phyloP scores from a whole-genome alignment of 1,284 basidiomycete species.

The Mycena sp. region DNA sequence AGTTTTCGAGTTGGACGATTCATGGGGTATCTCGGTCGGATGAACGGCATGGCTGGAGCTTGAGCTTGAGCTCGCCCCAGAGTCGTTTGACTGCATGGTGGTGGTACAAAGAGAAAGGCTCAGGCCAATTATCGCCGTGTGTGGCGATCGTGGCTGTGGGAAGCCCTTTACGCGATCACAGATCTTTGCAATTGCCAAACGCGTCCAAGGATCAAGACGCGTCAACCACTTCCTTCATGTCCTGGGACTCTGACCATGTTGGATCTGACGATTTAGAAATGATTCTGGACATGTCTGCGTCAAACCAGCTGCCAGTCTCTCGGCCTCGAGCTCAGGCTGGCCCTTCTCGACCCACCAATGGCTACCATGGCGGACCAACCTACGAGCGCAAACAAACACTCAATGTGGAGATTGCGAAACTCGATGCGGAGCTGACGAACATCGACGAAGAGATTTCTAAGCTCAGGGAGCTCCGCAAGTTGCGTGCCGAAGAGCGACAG shows the following conservation, averaged over 20 bases:
- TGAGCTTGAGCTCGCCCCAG: slow-evolving; percentile 21
- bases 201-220: not conserved
- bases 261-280: slow-evolving; percentile 43
- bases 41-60: not conserved
- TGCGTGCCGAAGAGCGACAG: slow-evolving; percentile 47
- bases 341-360: slow-evolving; percentile 12
- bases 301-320: slow-evolving; percentile 11
- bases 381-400: slow-evolving; percentile 45
- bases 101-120: not conserved
- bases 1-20: slow-evolving; percentile 21
- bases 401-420: slow-evolving; percentile 48
- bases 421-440: slow-evolving; percentile 56
- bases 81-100: slow-evolving; percentile 29
- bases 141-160: not conserved
- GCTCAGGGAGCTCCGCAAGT: slow-evolving; percentile 42
- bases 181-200: not conserved
- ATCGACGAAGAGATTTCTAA: slow-evolving; percentile 56
- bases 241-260: slow-evolving; percentile 35
- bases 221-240: not conserved
- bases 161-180: too few species aligned
- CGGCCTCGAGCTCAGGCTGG: slow-evolving; percentile 8
- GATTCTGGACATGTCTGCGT: slow-evolving; percentile 37
- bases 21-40: not conserved
- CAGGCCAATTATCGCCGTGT: not conserved
- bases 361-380: slow-evolving; percentile 17